Percentiles rank a stretch among this genome's conserved stretches.
Evolutionary conservation across 495 filamentous ascomycete species (phyloP).

Genomic region (Hypoxylon lenormandii): DNA sequence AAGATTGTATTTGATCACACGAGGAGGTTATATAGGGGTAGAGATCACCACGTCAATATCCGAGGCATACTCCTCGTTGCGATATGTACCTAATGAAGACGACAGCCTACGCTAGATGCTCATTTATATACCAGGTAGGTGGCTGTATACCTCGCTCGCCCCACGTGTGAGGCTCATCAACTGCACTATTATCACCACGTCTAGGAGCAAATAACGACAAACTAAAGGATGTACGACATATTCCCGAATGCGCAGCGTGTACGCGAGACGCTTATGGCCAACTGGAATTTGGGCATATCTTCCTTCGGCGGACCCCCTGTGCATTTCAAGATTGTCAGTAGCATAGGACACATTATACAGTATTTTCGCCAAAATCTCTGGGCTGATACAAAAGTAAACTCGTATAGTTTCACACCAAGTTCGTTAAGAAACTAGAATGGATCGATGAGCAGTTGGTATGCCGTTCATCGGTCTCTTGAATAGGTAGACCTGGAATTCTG

Average conservation of each 20-base stretch:
- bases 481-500: not conserved
- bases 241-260: not conserved
- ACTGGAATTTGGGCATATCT: constrained; percentile 78
- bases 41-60: too few species aligned
- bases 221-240: constrained; percentile 1
- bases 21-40: too few species aligned
- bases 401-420: constrained; percentile 68
- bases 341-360: not conserved
- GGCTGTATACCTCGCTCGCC: too few species aligned
- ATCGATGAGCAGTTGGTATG: constrained; percentile 78
- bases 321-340: constrained; percentile 73
- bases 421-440: constrained; percentile 76
- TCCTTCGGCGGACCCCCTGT: constrained; percentile 78
- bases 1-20: too few species aligned
- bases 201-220: not conserved
- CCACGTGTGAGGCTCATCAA: too few species aligned
- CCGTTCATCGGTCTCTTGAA: not conserved
- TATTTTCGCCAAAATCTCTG: not conserved
- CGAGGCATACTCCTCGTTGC: too few species aligned
- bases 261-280: constrained; percentile 52
- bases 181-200: too few species aligned
- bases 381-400: constrained; percentile 1
- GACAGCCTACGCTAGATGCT: too few species aligned
- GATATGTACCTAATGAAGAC: too few species aligned
- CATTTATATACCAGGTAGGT: too few species aligned